These are phyloP conservation scores for Beta lomatogona DNA, from an alignment of 179 eudicot genomes.

Conservation along the genomic window DNA sequence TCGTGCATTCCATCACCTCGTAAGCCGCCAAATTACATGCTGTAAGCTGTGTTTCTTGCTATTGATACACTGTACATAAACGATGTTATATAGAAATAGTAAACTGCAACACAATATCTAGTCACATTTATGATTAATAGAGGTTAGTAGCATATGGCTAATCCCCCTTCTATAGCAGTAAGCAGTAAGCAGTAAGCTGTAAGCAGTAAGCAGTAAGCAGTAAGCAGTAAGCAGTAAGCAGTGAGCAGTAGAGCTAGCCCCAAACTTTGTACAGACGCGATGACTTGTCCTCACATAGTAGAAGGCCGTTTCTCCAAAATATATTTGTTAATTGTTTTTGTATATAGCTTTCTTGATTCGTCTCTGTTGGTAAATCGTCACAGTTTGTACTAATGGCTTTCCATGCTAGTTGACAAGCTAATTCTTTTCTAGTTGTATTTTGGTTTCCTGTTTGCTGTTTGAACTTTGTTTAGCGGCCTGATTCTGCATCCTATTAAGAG, in stretches of 20 bases:
- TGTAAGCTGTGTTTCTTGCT: not conserved
- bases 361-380: not conserved
- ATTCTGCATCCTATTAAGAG: no score
- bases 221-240: no score
- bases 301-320: not conserved
- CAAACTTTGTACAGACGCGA: conserved; percentile 28
- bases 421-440: no score
- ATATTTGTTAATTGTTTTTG: not conserved
- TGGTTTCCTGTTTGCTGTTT: no score
- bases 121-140: not conserved
- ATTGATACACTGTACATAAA: conserved; percentile 10
- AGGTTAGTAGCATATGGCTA: conserved; percentile 8
- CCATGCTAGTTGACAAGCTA: no score
- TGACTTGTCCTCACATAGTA: conserved; percentile 3
- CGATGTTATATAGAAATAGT: conserved; percentile 11
- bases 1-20: not conserved
- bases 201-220: no score
- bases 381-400: not conserved
- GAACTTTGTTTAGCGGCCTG: no score
- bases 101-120: not conserved
- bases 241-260: conserved; percentile 12
- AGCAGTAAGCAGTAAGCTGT: no score
- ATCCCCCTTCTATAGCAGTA: not conserved
- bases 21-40: not conserved
- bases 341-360: no score